Base-by-base conservation (phyloP, 202 grass and related monocot genomes). In the Cymbopogon flexuosus region DNA sequence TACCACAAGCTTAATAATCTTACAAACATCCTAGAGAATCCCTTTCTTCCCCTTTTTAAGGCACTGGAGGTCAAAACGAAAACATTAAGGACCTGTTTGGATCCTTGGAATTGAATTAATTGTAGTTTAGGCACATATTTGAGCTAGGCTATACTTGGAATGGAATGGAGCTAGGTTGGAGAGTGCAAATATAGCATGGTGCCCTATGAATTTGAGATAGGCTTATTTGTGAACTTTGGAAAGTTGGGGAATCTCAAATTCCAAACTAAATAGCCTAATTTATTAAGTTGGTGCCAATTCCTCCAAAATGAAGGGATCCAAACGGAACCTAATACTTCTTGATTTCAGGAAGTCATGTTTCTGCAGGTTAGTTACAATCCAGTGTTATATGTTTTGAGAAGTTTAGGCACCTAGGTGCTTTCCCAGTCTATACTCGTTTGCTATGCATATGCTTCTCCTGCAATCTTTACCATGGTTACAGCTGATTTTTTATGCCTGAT, bases 1-100 rank as follows among this genome's bases (percentile, higher is more conserved):
- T 36, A 33, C 6, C 68, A 58, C 70, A 85, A n/a, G 16, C 19
- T 10, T 43, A 72, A 81, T 81, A 39, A 62, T 73, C 59, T 40
- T 29, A 45, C 21, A 43, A 41, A 22, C 57, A 72, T 16, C 67
- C 16, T 33, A 33, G 10, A 49, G 67, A 60, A 16, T 15, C 65
- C 8, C 8, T 39, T 61, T 61, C 24, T 52, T 63, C 54, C 57
- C 13, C 40, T 43, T 3, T 42, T 19, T 36, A 65, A 37, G 41
- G 30, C 56, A 71, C 4, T 65, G 34, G 33, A 79, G 21, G 12
- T 51, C 33, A 21, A 72, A 40, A 61, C 37, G 18, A 29, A 70
- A 66, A 47, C 12, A 66, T 73, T n/a, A 27, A 27, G 27, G 27
- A 27, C 27, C 27, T 27, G 27, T 27, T 27, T 27, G 27, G 27